These are phyloP conservation scores for Anethum foeniculum DNA, from an alignment of 140 eudicot species.

Conservation along the genomic window DNA sequence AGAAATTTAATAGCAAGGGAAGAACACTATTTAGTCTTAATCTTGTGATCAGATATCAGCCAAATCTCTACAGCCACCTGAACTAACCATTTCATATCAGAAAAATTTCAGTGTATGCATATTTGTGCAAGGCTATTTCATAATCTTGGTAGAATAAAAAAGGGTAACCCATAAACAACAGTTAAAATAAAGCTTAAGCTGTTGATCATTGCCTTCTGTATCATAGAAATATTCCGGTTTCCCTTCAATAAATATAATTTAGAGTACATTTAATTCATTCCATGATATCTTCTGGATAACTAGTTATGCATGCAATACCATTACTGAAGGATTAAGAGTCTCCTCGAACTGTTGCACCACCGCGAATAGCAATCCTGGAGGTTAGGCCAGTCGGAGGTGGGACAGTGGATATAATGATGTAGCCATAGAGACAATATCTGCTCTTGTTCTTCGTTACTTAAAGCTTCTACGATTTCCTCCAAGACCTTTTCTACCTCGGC, in stretches of 20 bases:
- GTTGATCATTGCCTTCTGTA: not conserved
- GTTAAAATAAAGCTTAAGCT: not conserved
- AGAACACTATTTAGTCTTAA: not conserved
- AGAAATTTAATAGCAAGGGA: not conserved
- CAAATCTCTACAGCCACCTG: not conserved
- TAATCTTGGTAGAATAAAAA: not conserved
- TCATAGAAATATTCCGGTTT: not conserved
- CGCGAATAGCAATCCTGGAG: conserved; percentile 54
- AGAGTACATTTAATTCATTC: not conserved
- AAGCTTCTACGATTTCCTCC: conserved; percentile 51
- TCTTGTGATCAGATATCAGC: not conserved
- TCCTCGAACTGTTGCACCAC: conserved; percentile 65
- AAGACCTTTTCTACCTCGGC: conserved; percentile 45
- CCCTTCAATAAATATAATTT: not conserved
- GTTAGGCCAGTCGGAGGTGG: conserved; percentile 83
- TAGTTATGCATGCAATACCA: not conserved
- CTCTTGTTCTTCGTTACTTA: conserved; percentile 65
- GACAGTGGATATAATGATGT: conserved; percentile 69
- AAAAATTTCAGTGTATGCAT: not conserved
- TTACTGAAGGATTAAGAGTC: conserved; percentile 25
- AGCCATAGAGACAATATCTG: conserved; percentile 72
- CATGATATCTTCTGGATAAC: not conserved
- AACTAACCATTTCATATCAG: not conserved
- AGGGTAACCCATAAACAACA: not conserved
- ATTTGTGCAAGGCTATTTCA: not conserved